Base-by-base conservation (phyloP, 2,329 filamentous ascomycete species). In the Hypoxylon sp. region DNA sequence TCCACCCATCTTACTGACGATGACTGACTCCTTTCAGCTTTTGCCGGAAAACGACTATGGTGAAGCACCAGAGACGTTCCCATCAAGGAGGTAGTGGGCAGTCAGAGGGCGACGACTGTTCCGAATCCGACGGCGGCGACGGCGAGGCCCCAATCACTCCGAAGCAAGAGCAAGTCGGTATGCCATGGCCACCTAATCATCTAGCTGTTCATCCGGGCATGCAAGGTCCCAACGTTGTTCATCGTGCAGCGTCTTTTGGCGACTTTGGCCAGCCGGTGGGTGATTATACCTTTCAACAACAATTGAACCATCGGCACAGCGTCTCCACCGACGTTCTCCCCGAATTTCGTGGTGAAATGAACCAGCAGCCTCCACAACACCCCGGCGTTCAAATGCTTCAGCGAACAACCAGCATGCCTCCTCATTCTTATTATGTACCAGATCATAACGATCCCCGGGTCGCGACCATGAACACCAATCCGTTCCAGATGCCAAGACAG, bases 41-140 rank as follows among this genome's bases (percentile, higher is more conserved):
- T 67, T 89, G 86, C 69, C 78, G 86, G 45, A 89, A 89, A 69
- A 88, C 85, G 4, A 88, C 84, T 46, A 85, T 86, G 83, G 81
- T 87, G 45, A 87, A 87, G 70, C 83, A 86, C 65, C 82, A 86
- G 65, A 75, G 82, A 42, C 75, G 82, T 17, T 83, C 81, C 1
- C 82, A 86, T 64, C 81, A 84, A 62, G 78, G 81, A 57, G 78
- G 82, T 26, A 71, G 81, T 46, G 76, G 83, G 60, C 75, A 78
- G 29, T 78, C 79, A 44, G 81, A 85, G 60, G 65, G 77, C 30
- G 80, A 81, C 60, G 79, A 82, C 63, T 79, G 75, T 21, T 84
- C 78, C 15, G 79, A 81, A 37, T 81, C 78, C n/a, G 82, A 80
- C 48, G 75, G 74, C 51, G 82, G 81, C 62, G 75, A 73, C 51